Evolutionary conservation across 257 asterid genomes (phyloP), one percentile per base, ranked within the genome.

Genomic region (Misopates orontium): DNA sequence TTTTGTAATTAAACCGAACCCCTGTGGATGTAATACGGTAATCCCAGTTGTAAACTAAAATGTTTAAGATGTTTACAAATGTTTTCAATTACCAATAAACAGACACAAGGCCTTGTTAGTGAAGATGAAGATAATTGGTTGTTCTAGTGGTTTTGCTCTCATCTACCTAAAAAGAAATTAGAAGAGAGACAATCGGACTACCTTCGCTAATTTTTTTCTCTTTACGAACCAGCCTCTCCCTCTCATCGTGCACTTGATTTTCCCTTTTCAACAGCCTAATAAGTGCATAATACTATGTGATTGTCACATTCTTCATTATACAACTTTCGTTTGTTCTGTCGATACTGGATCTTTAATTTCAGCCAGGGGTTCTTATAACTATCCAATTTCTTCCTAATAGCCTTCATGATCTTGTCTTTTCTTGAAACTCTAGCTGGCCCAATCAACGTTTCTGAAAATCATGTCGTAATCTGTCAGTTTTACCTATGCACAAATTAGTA

Each of bases 291-390:
- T 67, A 94, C 99, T 98, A 94, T 94, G 84, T 83, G 90, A n/a
- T 96, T 95, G 39, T 94, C 99, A 62, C 99, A 94, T 83, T 94
- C 99, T 82, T 94, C 99, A 72, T 94, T 94, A 77, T 90, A 94
- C 76, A 94, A 60, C 86, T 94, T 94, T 68, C 99, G 98, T 72
- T 94, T 94, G 89, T 94, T 94, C 86, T 94, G 99, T 69, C 99
- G 98, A 75, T 94, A 91, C 69, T 86, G 99, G 75, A 90, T 94
- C 86, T 90, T 90, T 64, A 94, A 65, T 73, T 94, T 98, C 70
- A 88, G 77, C 98, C 99, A 94, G 40, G 99, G 99, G 80, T 94
- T 94, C 84, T 88, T 90, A 58, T 90, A 94, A 62, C 98, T 95
- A 54, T 94, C 97, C 88, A 94, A 42, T 72, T 94, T 90, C 84